These are phyloP conservation scores for Hapsidospora chrysogenum DNA, from an alignment of 495 filamentous ascomycete genomes.

Conservation along the genomic window DNA sequence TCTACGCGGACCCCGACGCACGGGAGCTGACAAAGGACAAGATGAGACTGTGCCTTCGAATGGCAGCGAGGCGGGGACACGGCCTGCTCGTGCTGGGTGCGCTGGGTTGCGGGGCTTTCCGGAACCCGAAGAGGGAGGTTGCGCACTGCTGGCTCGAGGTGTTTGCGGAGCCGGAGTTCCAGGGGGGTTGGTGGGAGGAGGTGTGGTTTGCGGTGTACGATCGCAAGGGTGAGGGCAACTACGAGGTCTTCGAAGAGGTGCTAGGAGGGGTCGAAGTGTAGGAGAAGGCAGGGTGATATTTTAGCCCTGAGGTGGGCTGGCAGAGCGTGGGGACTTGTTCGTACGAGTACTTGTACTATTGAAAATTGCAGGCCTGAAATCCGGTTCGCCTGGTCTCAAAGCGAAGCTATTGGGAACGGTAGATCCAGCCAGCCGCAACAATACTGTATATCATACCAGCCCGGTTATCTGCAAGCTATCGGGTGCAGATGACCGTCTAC, in stretches of 20 bases:
- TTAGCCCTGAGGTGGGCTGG: too few species aligned
- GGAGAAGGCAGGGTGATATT: too few species aligned
- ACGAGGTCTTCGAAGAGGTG: constrained; percentile 26
- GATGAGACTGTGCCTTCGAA: constrained; percentile 39
- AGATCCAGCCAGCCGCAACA: too few species aligned
- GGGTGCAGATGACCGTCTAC: too few species aligned
- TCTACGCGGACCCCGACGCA: constrained; percentile 16
- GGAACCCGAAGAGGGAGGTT: constrained; percentile 38
- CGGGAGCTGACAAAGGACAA: constrained; percentile 35
- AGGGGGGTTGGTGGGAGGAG: constrained; percentile 37
- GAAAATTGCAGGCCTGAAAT: too few species aligned
- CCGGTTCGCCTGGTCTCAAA: too few species aligned
- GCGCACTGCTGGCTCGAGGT: constrained; percentile 39
- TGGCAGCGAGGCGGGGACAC: constrained; percentile 34
- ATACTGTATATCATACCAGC: too few species aligned
- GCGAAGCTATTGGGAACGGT: too few species aligned
- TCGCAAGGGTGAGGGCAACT: constrained; percentile 28
- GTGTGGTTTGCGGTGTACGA: constrained; percentile 38
- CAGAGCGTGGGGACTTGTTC: too few species aligned
- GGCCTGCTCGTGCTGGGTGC: constrained; percentile 43
- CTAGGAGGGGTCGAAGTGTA: constrained; percentile 31
- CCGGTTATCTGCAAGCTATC: too few species aligned
- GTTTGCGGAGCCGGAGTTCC: constrained; percentile 40
- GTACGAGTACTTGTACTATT: too few species aligned
- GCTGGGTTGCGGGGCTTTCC: constrained; percentile 47